Conservation (phyloP, 176 grass and related monocot genomes). For the Oryza nivara region DNA sequence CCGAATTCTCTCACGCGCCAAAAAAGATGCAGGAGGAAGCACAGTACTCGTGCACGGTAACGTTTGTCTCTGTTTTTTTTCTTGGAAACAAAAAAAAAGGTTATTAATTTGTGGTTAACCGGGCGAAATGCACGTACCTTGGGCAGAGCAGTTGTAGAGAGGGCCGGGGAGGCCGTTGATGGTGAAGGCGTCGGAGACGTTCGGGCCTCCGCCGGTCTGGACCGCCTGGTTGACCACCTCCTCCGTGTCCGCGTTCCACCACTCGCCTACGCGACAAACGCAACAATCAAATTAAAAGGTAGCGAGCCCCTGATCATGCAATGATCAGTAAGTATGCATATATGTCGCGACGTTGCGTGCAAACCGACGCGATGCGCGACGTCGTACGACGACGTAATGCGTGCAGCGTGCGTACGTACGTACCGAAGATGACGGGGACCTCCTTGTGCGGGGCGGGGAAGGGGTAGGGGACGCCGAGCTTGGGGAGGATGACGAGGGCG, state of each 20-base stretch:
- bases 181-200: slow-evolving; percentile 67
- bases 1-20: background rate
- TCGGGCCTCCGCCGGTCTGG: slow-evolving; percentile 45
- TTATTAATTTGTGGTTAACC: background rate
- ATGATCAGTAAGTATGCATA: too few species aligned
- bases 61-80: background rate
- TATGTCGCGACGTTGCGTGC: too few species aligned
- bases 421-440: slow-evolving; percentile 67
- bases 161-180: slow-evolving; percentile 70
- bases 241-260: slow-evolving; percentile 67
- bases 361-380: too few species aligned
- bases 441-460: slow-evolving; percentile 68
- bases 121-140: slow-evolving; percentile 28
- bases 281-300: background rate
- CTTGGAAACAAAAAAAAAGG: background rate
- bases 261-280: slow-evolving; percentile 46
- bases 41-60: background rate
- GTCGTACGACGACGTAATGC: background rate
- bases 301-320: background rate
- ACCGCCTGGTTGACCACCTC: slow-evolving; percentile 45
- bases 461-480: slow-evolving; percentile 67
- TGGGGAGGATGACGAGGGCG: slow-evolving; percentile 71
- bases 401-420: slow-evolving; percentile 11
- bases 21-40: background rate
- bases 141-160: slow-evolving; percentile 57